A percentile compares a stretch with the other conserved stretches of the same genome.
These are phyloP conservation scores for Pisolithus orientalis DNA, from an alignment of 768 basidiomycete species.

Conservation along the genomic window DNA sequence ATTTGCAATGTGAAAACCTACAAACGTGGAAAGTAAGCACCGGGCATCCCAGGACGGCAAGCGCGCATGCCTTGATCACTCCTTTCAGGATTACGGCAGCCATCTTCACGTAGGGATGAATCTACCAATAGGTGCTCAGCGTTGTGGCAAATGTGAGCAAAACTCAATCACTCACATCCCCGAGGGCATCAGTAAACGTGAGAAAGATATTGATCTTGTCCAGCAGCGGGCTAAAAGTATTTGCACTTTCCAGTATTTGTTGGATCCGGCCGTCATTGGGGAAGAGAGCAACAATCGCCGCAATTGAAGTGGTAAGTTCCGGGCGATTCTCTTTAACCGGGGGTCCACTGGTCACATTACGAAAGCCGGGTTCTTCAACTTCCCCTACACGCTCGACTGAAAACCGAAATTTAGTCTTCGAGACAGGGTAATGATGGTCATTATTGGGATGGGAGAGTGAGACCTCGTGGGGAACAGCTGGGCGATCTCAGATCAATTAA, in stretches of 20 bases:
- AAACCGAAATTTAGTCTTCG: background rate
- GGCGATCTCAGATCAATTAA: background rate
- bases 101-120: constrained; percentile 11
- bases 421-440: background rate
- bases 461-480: background rate
- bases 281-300: background rate
- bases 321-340: too few relatives aligned
- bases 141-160: background rate
- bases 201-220: constrained; percentile 5
- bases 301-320: background rate
- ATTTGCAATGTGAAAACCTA: constrained; percentile 1
- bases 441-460: background rate
- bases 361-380: background rate
- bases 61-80: background rate
- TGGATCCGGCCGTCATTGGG: background rate
- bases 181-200: background rate
- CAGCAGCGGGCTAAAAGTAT: constrained; percentile 3
- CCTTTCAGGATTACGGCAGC: constrained; percentile 2
- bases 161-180: background rate
- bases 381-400: background rate
- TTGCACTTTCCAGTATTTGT: background rate
- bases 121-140: constrained; percentile 1
- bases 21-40: background rate
- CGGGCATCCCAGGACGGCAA: background rate
- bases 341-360: too few relatives aligned